These are phyloP conservation scores for Vaccinium vitisidaea DNA, from an alignment of 148 eudicot species.

Conservation along the genomic window DNA sequence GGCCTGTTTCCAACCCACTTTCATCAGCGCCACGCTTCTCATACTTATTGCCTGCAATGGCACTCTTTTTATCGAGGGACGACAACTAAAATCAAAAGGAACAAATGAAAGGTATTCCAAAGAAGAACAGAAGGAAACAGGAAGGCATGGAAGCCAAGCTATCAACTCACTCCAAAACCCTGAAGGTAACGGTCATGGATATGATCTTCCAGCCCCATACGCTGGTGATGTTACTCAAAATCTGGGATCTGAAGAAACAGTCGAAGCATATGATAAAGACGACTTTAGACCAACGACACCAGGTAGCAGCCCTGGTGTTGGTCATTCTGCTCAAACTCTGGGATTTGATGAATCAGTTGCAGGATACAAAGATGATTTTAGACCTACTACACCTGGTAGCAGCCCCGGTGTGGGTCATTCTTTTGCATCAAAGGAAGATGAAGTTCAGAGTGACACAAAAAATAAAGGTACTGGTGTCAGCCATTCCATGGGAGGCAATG, in stretches of 20 bases:
- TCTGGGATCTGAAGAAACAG: constrained; percentile 14
- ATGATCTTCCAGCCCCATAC: background rate
- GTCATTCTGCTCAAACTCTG: constrained; percentile 30
- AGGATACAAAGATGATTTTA: constrained; percentile 8
- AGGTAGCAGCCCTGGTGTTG: constrained; percentile 58
- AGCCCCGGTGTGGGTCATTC: constrained; percentile 15
- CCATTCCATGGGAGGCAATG: constrained; percentile 9
- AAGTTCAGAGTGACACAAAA: constrained; percentile 11
- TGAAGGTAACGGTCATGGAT: background rate
- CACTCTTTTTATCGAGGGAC: constrained; percentile 25
- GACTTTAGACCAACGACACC: constrained; percentile 46
- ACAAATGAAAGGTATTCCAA: background rate
- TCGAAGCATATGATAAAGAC: background rate
- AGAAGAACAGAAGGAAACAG: background rate
- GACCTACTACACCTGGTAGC: constrained; percentile 14
- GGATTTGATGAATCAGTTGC: background rate
- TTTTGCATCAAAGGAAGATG: constrained; percentile 27
- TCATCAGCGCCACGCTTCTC: constrained; percentile 17
- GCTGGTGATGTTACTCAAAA: background rate
- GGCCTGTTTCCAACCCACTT: constrained; percentile 26
- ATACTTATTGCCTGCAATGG: constrained; percentile 18
- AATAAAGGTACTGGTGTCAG: background rate
- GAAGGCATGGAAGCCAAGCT: background rate
- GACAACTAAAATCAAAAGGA: constrained; percentile 30
- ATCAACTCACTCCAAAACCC: constrained; percentile 9